phyloP scores from a whole-genome alignment of 2,329 filamentous ascomycete genomes.

The Knoxdaviesia capensis region DNA sequence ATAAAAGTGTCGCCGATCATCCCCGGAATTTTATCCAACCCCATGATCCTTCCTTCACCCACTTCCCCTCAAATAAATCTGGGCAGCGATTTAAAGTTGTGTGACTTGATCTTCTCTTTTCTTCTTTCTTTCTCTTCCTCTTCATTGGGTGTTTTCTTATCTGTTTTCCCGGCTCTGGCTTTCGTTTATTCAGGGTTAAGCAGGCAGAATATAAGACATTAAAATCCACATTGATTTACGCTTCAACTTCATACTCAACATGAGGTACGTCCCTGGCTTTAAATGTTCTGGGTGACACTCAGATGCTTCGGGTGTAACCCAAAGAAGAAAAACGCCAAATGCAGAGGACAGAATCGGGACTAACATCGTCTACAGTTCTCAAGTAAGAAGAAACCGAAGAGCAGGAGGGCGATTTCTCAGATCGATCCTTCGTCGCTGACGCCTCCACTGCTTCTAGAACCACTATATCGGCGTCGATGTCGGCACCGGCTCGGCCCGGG shows the following conservation, averaged over 20 bases:
- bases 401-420: too few species aligned
- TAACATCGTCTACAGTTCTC: too few species aligned
- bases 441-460: constrained; percentile 16
- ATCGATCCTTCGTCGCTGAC: too few species aligned
- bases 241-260: too few species aligned
- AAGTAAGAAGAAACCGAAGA: too few species aligned
- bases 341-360: background rate
- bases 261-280: background rate
- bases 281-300: background rate
- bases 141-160: background rate
- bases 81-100: background rate
- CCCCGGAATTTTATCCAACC: too few species aligned
- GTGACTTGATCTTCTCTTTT: background rate
- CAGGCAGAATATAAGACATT: too few species aligned
- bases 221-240: too few species aligned
- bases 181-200: background rate
- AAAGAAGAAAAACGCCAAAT: background rate
- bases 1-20: background rate
- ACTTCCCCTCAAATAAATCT: too few species aligned
- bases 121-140: background rate
- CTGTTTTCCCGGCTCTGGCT: background rate
- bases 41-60: too few species aligned
- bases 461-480: constrained; percentile 80
- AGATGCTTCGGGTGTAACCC: background rate
- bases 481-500: constrained; percentile 83